Conservation (phyloP, 2,329 filamentous ascomycete species). For the Monilinia fructigena region DNA sequence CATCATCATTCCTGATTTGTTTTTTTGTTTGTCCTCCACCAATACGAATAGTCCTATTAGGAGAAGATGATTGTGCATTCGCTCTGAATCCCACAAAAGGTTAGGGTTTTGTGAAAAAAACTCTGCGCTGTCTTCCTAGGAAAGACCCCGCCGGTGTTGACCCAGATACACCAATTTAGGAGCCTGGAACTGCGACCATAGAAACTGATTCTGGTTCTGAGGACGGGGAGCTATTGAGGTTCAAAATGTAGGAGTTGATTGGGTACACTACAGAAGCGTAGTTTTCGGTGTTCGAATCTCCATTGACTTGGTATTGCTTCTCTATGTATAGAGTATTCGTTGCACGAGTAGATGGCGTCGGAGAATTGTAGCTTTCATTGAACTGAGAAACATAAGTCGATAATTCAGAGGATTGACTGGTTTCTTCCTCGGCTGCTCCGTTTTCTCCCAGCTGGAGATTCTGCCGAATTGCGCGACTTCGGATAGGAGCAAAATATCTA, state of each 20-base stretch:
- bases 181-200: constrained; percentile 15
- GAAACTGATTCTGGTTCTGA: constrained; percentile 15
- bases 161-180: not conserved
- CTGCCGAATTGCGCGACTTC: not conserved
- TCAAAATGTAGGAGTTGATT: not conserved
- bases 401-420: not conserved
- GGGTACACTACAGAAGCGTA: not conserved
- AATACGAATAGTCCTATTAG: not conserved
- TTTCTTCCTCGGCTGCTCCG: not conserved
- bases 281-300: not conserved
- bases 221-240: not conserved
- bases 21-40: not conserved
- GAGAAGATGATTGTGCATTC: not conserved
- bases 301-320: too few relatives aligned
- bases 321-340: not conserved
- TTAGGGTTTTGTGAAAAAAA: constrained; percentile 15
- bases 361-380: not conserved
- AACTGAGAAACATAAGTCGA: not conserved
- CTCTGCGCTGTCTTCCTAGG: not conserved
- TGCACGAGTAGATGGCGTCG: too few relatives aligned
- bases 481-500: not conserved
- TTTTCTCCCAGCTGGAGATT: not conserved
- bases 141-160: not conserved
- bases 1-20: not conserved
- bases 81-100: constrained; percentile 4